phyloP scores from a whole-genome alignment of 305 asterid species.

The Petunia hybrid region DNA sequence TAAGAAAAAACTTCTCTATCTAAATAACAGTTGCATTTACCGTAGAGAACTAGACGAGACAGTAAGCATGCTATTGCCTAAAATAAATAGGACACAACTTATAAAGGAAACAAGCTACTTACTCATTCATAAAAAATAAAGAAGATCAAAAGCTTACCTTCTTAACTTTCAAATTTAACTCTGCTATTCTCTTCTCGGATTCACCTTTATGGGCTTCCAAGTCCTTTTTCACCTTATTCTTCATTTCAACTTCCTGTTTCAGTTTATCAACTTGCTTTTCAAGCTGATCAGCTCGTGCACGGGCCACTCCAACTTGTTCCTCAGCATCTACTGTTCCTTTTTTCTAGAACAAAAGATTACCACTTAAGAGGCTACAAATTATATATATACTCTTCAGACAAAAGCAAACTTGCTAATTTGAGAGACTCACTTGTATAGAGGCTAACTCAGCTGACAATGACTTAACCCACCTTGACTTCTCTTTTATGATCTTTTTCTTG shows the following conservation, averaged over 20 bases:
- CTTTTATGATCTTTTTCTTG: slow-evolving; percentile 66
- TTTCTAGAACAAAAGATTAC: slow-evolving; percentile 36
- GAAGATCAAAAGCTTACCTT: slow-evolving; percentile 55
- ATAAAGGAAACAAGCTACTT: background rate
- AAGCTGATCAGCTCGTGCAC: too few relatives aligned
- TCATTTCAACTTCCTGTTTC: too few relatives aligned
- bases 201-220: too few relatives aligned
- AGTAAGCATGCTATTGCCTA: background rate
- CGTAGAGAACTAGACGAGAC: too few relatives aligned
- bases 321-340: slow-evolving; percentile 42
- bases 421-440: slow-evolving; percentile 39
- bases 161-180: slow-evolving; percentile 53
- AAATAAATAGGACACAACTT: background rate
- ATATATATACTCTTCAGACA: background rate
- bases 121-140: background rate
- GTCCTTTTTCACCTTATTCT: too few relatives aligned
- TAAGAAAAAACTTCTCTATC: too few relatives aligned
- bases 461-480: slow-evolving; percentile 56
- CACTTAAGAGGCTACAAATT: slow-evolving; percentile 8
- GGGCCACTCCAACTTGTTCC: too few relatives aligned
- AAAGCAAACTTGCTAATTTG: slow-evolving; percentile 25
- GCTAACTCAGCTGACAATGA: slow-evolving; percentile 64
- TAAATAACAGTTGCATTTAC: too few relatives aligned
- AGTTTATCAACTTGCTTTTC: too few relatives aligned
- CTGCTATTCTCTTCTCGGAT: slow-evolving; percentile 25